Conservation (phyloP, 2,329 filamentous ascomycete species). For the Penicillium sp. region DNA sequence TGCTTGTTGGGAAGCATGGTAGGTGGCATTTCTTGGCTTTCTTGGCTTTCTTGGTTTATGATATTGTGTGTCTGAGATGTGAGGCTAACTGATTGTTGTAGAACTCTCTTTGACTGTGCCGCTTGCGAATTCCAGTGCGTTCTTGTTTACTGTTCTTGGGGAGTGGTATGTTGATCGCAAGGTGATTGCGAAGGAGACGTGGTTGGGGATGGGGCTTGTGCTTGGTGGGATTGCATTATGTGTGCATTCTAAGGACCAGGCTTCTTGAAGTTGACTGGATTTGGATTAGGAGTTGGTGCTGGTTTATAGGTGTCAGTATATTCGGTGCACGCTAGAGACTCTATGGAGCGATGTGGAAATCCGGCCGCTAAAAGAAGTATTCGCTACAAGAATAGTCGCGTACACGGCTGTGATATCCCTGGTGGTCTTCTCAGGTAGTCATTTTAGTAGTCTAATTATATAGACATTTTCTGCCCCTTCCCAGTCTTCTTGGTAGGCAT, state of each 20-base stretch:
- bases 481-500: no score
- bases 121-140: conserved; percentile 90
- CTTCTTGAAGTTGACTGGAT: neutral
- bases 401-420: no score
- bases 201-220: conserved; percentile 76
- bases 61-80: neutral
- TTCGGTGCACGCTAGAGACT: neutral
- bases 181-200: conserved; percentile 81
- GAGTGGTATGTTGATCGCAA: conserved; percentile 96
- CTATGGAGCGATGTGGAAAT: neutral
- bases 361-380: no score
- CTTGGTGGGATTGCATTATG: conserved; percentile 78
- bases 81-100: conserved; percentile 32
- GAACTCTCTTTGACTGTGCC: conserved; percentile 91
- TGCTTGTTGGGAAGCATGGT: conserved; percentile 91
- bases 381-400: no score
- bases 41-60: neutral
- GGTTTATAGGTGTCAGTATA: neutral
- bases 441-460: no score
- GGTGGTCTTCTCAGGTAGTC: no score
- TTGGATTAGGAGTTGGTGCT: neutral
- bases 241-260: conserved; percentile 57
- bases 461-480: no score
- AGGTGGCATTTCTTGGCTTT: conserved; percentile 36
- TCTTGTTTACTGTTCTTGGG: conserved; percentile 90